Percentiles rank a stretch among this genome's conserved stretches.
Conservation (phyloP, 805 yeast species). For the Kodamaea kaohsiungensis region DNA sequence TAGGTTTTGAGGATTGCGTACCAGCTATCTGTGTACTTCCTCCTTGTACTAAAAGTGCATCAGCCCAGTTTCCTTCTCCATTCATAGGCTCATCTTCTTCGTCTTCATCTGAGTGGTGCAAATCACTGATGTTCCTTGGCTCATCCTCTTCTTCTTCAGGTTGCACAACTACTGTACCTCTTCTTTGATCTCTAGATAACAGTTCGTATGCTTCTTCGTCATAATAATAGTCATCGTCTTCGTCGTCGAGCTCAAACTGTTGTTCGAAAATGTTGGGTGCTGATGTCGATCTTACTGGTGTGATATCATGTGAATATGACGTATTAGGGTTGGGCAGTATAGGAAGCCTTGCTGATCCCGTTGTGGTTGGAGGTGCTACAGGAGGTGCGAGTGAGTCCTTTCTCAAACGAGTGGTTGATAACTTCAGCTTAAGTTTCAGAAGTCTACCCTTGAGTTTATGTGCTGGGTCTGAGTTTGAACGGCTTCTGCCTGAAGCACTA, state of each 20-base stretch:
- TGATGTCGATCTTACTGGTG: slow-evolving; percentile 1
- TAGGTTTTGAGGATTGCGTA: not conserved
- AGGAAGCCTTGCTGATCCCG: not conserved
- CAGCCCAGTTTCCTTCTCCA: slow-evolving; percentile 9
- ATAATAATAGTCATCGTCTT: slow-evolving; percentile 14
- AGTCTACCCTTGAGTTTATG: slow-evolving; percentile 20
- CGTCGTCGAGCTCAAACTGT: slow-evolving; percentile 8
- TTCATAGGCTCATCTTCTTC: slow-evolving; percentile 17
- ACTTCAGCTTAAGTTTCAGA: slow-evolving; percentile 23
- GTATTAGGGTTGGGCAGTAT: not conserved
- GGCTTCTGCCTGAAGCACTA: not conserved
- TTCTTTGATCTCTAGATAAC: slow-evolving; percentile 4
- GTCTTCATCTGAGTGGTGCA: slow-evolving; percentile 33
- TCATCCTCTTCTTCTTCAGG: slow-evolving; percentile 18
- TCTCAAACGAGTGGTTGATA: slow-evolving; percentile 5
- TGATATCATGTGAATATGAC: not conserved
- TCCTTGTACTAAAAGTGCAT: not conserved
- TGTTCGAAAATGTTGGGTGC: slow-evolving; percentile 2
- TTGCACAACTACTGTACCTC: not conserved
- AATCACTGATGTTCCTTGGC: slow-evolving; percentile 27
- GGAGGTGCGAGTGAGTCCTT: not conserved
- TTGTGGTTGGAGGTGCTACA: slow-evolving; percentile 1
- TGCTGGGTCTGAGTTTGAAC: slow-evolving; percentile 24
- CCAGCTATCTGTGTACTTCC: not conserved
- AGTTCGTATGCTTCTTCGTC: slow-evolving; percentile 15